Percentiles rank a stretch among this genome's conserved stretches.
phyloP scores from a whole-genome alignment of 2,329 filamentous ascomycete genomes.

The Colletotrichum sp. region DNA sequence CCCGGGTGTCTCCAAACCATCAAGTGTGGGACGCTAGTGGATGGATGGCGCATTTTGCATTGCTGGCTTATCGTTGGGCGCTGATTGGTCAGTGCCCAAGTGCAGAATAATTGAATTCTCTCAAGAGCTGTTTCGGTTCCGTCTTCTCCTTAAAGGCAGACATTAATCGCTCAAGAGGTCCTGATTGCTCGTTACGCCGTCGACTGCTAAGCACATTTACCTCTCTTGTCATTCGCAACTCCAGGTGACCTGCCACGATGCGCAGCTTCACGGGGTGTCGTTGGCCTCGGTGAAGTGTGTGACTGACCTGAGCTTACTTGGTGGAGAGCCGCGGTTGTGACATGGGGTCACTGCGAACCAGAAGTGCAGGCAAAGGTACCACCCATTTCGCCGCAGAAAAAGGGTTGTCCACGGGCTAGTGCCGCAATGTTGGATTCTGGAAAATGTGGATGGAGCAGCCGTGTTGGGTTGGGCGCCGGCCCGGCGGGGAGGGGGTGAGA shows the following conservation, averaged over 20 bases:
- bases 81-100: conserved; percentile 31
- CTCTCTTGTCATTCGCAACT: conserved; percentile 18
- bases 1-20: conserved; percentile 16
- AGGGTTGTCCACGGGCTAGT: conserved; percentile 9
- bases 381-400: background rate
- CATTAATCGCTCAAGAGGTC: conserved; percentile 20
- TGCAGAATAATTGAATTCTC: conserved; percentile 38
- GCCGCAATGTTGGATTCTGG: conserved; percentile 18
- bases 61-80: conserved; percentile 31
- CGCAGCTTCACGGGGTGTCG: conserved; percentile 14
- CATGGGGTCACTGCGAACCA: conserved; percentile 14
- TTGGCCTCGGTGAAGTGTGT: conserved; percentile 18
- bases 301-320: conserved; percentile 18
- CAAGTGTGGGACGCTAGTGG: conserved; percentile 20
- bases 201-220: conserved; percentile 15
- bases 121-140: conserved; percentile 20
- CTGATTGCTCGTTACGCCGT: background rate
- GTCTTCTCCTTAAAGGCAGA: conserved; percentile 15
- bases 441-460: conserved; percentile 21
- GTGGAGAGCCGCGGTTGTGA: conserved; percentile 19
- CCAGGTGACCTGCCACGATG: conserved; percentile 5
- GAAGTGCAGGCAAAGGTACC: conserved; percentile 15
- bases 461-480: conserved; percentile 15
- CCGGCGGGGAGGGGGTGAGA: conserved; percentile 6
- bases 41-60: conserved; percentile 19